Evolutionary conservation across 2,329 filamentous ascomycete species (phyloP).

Genomic region (Fusarium sp.): DNA sequence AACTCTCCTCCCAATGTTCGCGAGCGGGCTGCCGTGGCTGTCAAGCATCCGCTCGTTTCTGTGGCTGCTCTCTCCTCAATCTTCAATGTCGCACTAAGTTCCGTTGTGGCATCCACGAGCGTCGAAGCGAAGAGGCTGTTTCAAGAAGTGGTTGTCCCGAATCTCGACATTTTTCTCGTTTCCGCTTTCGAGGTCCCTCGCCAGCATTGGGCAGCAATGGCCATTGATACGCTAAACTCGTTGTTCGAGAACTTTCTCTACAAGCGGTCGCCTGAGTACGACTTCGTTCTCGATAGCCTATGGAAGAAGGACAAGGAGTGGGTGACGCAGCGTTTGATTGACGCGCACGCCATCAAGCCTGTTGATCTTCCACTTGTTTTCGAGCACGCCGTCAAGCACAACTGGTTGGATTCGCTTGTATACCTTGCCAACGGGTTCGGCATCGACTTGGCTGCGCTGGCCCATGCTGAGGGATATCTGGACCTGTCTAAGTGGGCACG

Average conservation of each 20-base stretch:
- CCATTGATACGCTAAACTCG: constrained; percentile 76
- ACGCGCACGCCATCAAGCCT: constrained; percentile 80
- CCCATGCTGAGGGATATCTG: constrained; percentile 80
- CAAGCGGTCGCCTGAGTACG: constrained; percentile 77
- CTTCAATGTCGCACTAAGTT: constrained; percentile 69
- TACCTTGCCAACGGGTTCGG: constrained; percentile 83
- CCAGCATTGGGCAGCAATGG: constrained; percentile 74
- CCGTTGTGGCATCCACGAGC: constrained; percentile 66
- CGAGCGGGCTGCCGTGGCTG: constrained; percentile 66
- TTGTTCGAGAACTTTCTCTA: constrained; percentile 84
- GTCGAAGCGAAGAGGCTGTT: constrained; percentile 70
- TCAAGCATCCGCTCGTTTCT: constrained; percentile 87
- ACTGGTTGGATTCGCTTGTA: constrained; percentile 84
- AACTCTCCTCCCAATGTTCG: constrained; percentile 58
- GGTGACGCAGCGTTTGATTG: constrained; percentile 81
- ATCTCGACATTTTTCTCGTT: constrained; percentile 79
- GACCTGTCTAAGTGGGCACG: constrained; percentile 84
- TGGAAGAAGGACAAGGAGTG: constrained; percentile 92
- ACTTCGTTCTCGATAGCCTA: constrained; percentile 88
- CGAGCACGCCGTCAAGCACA: constrained; percentile 76
- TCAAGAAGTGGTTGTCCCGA: constrained; percentile 72
- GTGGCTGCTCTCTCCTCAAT: constrained; percentile 79
- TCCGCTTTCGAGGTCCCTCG: constrained; percentile 79
- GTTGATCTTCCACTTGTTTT: constrained; percentile 54
- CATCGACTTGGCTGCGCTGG: constrained; percentile 84